These are phyloP conservation scores for Xylaria sp. DNA, from an alignment of 2,329 filamentous ascomycete species.

Conservation along the genomic window DNA sequence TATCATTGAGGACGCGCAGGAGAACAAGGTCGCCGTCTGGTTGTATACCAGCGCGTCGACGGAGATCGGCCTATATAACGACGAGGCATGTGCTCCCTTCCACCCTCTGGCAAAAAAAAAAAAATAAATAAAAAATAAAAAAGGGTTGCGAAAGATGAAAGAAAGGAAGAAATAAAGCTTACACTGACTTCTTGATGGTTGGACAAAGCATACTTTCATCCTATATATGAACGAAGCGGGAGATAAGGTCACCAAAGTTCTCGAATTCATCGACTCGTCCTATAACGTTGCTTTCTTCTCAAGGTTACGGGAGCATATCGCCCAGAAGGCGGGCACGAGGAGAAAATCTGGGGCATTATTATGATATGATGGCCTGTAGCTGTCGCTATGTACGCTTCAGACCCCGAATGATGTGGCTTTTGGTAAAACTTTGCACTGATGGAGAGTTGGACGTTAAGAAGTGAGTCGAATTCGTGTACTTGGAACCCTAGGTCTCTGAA, in stretches of 20 bases:
- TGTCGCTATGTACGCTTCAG: too few relatives aligned
- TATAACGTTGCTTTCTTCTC: constrained; percentile 28
- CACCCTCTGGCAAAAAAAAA: neutral
- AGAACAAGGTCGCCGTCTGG: constrained; percentile 41
- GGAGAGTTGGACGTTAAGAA: neutral
- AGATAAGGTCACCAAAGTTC: constrained; percentile 34
- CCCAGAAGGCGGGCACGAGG: neutral
- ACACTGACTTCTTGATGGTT: constrained; percentile 2
- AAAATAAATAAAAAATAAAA: neutral
- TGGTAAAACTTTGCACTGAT: neutral
- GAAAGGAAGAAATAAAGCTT: neutral
- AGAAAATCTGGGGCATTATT: neutral
- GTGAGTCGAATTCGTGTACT: neutral
- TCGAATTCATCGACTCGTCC: constrained; percentile 35
- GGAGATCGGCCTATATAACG: constrained; percentile 36
- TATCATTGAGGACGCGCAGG: constrained; percentile 35
- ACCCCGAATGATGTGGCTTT: neutral
- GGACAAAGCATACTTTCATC: constrained; percentile 35
- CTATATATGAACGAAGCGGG: constrained; percentile 39
- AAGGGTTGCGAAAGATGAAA: neutral
- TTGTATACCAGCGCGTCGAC: constrained; percentile 34
- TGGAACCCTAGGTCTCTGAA: neutral
- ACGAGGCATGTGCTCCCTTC: constrained; percentile 27
- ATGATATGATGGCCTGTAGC: neutral
- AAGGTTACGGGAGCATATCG: constrained; percentile 24